These are phyloP conservation scores for Prosopis cineraria DNA, from an alignment of 306 rosid genomes.

Conservation along the genomic window DNA sequence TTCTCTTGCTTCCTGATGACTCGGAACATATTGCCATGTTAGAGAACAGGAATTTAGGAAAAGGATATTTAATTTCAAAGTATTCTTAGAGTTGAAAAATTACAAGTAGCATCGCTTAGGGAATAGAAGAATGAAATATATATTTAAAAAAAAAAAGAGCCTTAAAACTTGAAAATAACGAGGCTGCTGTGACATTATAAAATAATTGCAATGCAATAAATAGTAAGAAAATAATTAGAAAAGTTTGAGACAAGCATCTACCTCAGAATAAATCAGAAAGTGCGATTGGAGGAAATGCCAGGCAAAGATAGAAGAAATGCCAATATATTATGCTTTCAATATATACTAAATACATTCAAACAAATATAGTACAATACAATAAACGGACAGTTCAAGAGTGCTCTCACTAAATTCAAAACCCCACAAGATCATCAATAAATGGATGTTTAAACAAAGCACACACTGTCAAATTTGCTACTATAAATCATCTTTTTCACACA, in stretches of 20 bases:
- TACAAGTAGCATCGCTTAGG: background rate
- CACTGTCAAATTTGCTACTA: background rate
- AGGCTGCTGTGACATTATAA: background rate
- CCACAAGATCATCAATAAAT: background rate
- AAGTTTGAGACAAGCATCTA: background rate
- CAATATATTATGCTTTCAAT: background rate
- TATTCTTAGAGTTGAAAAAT: background rate
- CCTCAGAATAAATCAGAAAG: conserved; percentile 1
- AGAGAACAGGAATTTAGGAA: conserved; percentile 17
- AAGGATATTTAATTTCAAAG: background rate
- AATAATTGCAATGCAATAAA: background rate
- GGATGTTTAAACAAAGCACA: background rate
- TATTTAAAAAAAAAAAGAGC: conserved; percentile 6
- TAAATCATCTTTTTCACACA: conserved; percentile 20
- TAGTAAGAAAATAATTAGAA: background rate
- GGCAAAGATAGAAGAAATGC: background rate
- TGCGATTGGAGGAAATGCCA: background rate
- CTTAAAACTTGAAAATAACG: conserved; percentile 1
- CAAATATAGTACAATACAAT: background rate
- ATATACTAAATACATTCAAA: background rate
- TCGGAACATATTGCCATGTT: conserved; percentile 38
- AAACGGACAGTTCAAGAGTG: background rate
- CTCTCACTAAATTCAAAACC: background rate
- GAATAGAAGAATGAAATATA: background rate
- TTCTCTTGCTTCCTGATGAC: conserved; percentile 80